Evolutionary conservation across 1,284 basidiomycete genomes (phyloP).

Genomic region (Pisolithus thermaeus): DNA sequence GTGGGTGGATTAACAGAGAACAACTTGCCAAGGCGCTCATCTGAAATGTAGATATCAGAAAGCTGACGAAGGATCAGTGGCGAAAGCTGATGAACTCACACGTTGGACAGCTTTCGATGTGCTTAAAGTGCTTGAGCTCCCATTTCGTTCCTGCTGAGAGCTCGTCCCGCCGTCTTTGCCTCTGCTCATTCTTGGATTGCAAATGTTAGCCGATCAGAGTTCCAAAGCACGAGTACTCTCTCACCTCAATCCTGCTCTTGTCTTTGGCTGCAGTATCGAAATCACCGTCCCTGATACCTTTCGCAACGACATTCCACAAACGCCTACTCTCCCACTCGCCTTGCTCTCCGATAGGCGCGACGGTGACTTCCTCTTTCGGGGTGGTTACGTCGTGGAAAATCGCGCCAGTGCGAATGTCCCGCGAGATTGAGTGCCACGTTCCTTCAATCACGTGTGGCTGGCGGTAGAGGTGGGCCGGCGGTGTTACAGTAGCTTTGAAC

Average conservation of each 20-base stretch:
- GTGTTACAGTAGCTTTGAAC: constrained; percentile 77
- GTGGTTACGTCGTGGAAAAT: constrained; percentile 63
- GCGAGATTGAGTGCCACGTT: constrained; percentile 78
- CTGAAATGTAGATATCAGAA: constrained; percentile 30
- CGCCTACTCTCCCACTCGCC: constrained; percentile 82
- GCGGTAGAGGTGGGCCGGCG: constrained; percentile 27
- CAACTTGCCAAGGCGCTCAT: constrained; percentile 53
- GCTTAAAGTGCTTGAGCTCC: constrained; percentile 72
- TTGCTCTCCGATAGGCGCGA: constrained; percentile 56
- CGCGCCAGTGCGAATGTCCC: constrained; percentile 34
- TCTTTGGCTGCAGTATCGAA: constrained; percentile 89
- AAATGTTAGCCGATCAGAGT: background rate
- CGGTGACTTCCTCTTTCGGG: constrained; percentile 71
- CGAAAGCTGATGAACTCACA: constrained; percentile 45
- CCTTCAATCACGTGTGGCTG: constrained; percentile 68
- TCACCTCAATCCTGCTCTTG: constrained; percentile 89
- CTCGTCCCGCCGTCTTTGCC: constrained; percentile 87
- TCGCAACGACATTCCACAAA: constrained; percentile 85
- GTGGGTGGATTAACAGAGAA: constrained; percentile 47
- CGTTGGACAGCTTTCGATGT: constrained; percentile 60
- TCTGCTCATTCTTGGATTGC: constrained; percentile 74
- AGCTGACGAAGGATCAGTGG: background rate
- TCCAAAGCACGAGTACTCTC: constrained; percentile 9
- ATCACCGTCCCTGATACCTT: constrained; percentile 87
- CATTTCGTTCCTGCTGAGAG: constrained; percentile 65